phyloP scores from a whole-genome alignment of 2,329 filamentous ascomycete species.

The Alternaria conjuncta region DNA sequence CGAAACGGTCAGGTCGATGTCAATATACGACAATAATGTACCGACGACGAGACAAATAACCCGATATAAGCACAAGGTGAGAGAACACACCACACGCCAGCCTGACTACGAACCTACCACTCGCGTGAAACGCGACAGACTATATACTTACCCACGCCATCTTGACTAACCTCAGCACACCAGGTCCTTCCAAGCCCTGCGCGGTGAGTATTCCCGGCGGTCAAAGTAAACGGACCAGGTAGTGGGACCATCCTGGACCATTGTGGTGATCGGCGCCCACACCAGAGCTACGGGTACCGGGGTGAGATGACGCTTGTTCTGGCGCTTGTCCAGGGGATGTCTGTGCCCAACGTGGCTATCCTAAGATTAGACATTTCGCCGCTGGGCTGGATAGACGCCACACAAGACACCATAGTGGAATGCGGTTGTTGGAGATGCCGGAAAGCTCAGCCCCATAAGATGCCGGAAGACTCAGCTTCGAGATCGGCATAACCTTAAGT shows the following conservation, averaged over 20 bases:
- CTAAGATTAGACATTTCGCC: slow-evolving; percentile 14
- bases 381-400: not conserved
- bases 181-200: not conserved
- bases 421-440: not conserved
- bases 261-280: not conserved
- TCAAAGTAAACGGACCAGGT: not conserved
- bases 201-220: not conserved
- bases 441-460: not conserved
- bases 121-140: not conserved
- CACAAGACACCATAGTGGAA: not conserved
- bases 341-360: not conserved
- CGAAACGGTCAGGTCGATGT: not conserved
- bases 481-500: not conserved
- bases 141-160: slow-evolving; percentile 4
- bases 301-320: not conserved
- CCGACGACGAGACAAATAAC: not conserved
- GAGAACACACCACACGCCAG: not conserved
- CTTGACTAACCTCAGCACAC: not conserved
- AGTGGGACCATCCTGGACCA: not conserved
- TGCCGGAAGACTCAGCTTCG: not conserved
- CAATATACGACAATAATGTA: not conserved
- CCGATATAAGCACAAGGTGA: not conserved
- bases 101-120: not conserved
- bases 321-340: not conserved
- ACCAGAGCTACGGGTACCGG: not conserved